Evolutionary conservation across 306 rosid genomes (phyloP).

Genomic region (Abrus pulchellus): DNA sequence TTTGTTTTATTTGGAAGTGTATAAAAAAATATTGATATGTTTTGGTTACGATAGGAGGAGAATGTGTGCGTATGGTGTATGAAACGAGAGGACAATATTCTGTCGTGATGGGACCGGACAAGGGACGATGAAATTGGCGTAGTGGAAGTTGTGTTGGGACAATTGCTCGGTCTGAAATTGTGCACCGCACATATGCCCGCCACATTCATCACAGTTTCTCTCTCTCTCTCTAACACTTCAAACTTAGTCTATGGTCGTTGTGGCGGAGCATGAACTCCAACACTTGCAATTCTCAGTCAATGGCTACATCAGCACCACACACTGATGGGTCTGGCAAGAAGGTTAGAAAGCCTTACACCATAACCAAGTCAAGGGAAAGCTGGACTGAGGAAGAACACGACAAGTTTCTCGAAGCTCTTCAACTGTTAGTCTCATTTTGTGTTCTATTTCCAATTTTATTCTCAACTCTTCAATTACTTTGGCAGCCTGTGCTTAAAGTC

Average conservation of each 20-base stretch:
- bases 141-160: constrained; percentile 30
- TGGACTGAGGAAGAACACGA: constrained; percentile 97
- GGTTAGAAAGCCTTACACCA: constrained; percentile 92
- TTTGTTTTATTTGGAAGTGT: too few relatives aligned
- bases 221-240: neutral
- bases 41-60: neutral
- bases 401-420: constrained; percentile 97
- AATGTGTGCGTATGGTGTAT: neutral
- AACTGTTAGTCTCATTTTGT: constrained; percentile 60
- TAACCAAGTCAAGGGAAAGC: constrained; percentile 96
- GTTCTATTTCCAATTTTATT: constrained; percentile 14
- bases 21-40: too few relatives aligned
- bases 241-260: neutral
- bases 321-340: constrained; percentile 79
- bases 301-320: constrained; percentile 47
- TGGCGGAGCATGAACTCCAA: constrained; percentile 56
- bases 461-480: neutral
- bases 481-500: constrained; percentile 9
- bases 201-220: neutral
- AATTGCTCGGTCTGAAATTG: neutral
- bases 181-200: constrained; percentile 33
- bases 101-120: constrained; percentile 25
- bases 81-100: neutral
- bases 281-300: constrained; percentile 55
- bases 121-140: constrained; percentile 57